A percentile compares a stretch with the other conserved stretches of the same genome.
Conservation (phyloP, 108 stramenopile species). For the Poteriospumella lacustris region DNA sequence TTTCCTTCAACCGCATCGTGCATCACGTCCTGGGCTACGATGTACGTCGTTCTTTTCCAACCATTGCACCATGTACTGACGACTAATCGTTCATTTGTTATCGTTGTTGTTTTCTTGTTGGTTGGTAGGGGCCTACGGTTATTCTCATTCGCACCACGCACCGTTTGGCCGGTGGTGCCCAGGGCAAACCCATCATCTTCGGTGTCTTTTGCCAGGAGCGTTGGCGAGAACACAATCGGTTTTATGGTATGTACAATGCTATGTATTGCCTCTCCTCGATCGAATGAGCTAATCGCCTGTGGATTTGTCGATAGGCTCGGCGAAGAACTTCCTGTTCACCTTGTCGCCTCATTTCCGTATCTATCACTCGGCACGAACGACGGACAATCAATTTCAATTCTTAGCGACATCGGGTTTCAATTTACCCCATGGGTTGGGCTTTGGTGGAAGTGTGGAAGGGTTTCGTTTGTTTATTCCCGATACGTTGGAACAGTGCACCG, state of each 20-base stretch:
- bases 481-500: background rate
- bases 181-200: no score
- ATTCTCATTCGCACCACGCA: no score
- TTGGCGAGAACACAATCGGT: background rate
- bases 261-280: background rate
- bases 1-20: conserved; percentile 12
- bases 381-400: background rate
- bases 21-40: conserved; percentile 27
- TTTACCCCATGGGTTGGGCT: conserved; percentile 21
- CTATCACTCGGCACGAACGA: background rate
- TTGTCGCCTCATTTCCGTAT: background rate
- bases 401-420: background rate
- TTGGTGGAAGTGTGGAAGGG: conserved; percentile 15
- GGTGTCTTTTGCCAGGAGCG: background rate
- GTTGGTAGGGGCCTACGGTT: no score
- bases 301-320: background rate
- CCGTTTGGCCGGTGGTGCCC: no score
- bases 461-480: conserved; percentile 31
- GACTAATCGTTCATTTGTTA: background rate
- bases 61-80: background rate
- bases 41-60: background rate
- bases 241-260: conserved; percentile 11
- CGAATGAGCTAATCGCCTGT: background rate
- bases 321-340: background rate
- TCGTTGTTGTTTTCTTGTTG: no score